Base-by-base conservation (phyloP, 805 yeast genomes). In the Kluyveromyces siamensis region DNA sequence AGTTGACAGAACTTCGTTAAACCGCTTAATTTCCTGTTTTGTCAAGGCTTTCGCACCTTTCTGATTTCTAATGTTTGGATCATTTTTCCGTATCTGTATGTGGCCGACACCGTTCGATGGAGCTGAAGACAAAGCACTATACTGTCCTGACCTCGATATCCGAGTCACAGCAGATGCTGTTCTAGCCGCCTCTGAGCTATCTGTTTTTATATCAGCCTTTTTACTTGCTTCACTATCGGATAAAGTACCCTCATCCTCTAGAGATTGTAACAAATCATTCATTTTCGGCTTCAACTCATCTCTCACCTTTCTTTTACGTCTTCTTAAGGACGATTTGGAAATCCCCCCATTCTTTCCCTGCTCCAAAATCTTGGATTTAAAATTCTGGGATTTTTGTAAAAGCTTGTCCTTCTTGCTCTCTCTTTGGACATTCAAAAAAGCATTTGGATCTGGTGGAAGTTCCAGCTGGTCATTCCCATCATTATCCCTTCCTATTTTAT, bases 261-360 rank as follows among this genome's bases (percentile, higher is more conserved):
- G 68, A 16, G 77, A 79, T 27, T 70, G 69, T 48, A 81, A 67
- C 41, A 85, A 65, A 54, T 85, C 93, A 47, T 74, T 71, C 77
- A 85, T 74, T 57, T 80, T 75, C 5, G 90, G 87, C 56, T 77
- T 77, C 51, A 86, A 68, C 54, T 81, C 78, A 49, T 83, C 84
- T 56, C 75, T 77, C 44, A 73, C 71, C 56, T 74, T 77, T 54
- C 86, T 78, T 56, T 82, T 81, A 54, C 87, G 74, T 63, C 83
- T 73, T 59, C 87, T 74, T 2, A 75, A 52, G 0, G 88, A 71
- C 6, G 87, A 80, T 60, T 84, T 85, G 18, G 88, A 81, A 40
- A 85, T 72, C 19, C 77, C 76, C 16, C 71, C 69, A 57, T 49
- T 72, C 30, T 57, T 52, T 3, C 60, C 37, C 17, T 44, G 52